Percentiles rank a stretch among this genome's conserved stretches.
These are phyloP conservation scores for Boletales sp. DNA, from an alignment of 768 basidiomycete genomes.

Conservation along the genomic window DNA sequence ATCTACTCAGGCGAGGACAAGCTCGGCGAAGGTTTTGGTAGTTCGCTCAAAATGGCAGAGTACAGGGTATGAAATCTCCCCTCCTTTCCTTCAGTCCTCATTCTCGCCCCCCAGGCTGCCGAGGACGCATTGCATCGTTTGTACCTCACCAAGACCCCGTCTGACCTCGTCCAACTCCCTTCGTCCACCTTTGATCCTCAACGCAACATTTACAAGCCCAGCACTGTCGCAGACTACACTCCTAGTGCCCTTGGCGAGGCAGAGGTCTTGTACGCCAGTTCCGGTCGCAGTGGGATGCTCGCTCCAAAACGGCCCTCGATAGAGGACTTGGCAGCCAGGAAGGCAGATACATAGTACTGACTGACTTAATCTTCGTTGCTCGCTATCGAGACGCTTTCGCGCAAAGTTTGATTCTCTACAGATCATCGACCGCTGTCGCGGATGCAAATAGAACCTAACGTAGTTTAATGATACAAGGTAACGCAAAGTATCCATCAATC, in stretches of 20 bases:
- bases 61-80: conserved; percentile 59
- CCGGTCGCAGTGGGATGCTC: conserved; percentile 49
- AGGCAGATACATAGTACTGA: conserved; percentile 26
- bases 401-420: not conserved
- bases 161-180: conserved; percentile 65
- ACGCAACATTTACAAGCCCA: conserved; percentile 51
- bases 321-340: conserved; percentile 18
- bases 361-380: conserved; percentile 24
- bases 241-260: conserved; percentile 55
- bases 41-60: conserved; percentile 92
- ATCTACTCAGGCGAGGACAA: conserved; percentile 81
- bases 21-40: conserved; percentile 93
- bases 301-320: conserved; percentile 30
- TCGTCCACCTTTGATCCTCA: conserved; percentile 67
- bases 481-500: too few relatives aligned
- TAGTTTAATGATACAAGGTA: too few relatives aligned
- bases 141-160: conserved; percentile 76
- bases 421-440: too few relatives aligned
- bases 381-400: conserved; percentile 12
- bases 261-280: conserved; percentile 68
- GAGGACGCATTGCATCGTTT: conserved; percentile 82
- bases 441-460: too few relatives aligned
- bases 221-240: conserved; percentile 44
- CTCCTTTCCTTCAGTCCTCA: not conserved
- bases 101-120: conserved; percentile 53